Evolutionary conservation across 148 eudicot genomes (phyloP).

Genomic region (Rhododendron molle): DNA sequence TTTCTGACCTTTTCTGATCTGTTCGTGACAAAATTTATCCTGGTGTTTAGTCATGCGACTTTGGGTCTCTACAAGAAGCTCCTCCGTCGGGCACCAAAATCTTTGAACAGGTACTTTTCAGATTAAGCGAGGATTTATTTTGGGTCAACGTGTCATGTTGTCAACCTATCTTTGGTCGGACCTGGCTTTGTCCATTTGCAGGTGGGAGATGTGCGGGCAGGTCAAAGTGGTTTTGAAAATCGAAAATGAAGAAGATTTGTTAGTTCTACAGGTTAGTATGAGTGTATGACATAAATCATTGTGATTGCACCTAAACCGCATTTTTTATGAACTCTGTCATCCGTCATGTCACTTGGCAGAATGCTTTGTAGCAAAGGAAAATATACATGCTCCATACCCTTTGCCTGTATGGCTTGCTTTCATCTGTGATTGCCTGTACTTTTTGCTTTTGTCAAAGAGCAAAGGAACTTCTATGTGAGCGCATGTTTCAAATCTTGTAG

Average conservation of each 20-base stretch:
- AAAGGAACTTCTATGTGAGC: neutral
- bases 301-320: neutral
- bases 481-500: neutral
- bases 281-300: neutral
- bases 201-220: conserved; percentile 99
- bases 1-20: conserved; percentile 6
- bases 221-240: conserved; percentile 95
- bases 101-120: conserved; percentile 58
- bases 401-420: neutral
- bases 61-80: conserved; percentile 93
- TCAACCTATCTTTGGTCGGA: conserved; percentile 1
- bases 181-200: conserved; percentile 24
- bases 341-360: neutral
- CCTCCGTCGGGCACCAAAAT: conserved; percentile 78
- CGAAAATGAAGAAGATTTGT: conserved; percentile 92
- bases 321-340: neutral
- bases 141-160: neutral
- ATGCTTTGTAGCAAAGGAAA: conserved; percentile 6
- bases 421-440: neutral
- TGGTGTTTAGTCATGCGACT: conserved; percentile 80
- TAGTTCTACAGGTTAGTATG: conserved; percentile 61
- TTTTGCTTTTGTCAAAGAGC: neutral
- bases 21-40: conserved; percentile 8
- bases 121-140: neutral
- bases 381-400: neutral